These are phyloP conservation scores for Populus davidiana DNA, from an alignment of 345 rosid genomes.

Conservation along the genomic window DNA sequence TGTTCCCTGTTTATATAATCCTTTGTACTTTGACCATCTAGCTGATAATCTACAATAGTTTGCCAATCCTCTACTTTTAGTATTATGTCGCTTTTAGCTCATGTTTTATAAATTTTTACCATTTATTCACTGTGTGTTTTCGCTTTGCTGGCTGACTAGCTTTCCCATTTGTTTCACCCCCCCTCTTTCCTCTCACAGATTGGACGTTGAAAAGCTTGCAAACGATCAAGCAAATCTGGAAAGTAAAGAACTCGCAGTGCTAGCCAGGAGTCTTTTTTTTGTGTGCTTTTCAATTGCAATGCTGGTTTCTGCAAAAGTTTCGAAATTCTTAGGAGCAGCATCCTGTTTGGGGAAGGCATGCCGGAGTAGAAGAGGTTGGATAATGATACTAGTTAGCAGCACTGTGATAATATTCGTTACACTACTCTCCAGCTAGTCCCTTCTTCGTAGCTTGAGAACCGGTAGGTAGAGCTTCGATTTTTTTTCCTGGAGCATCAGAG, in stretches of 20 bases:
- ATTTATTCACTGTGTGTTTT: neutral
- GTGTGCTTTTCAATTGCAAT: slow-evolving; percentile 52
- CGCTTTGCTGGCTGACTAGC: neutral
- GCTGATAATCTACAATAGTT: neutral
- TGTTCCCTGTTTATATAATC: neutral
- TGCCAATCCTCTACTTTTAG: neutral
- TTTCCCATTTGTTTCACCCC: neutral
- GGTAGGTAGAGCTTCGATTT: slow-evolving; percentile 17
- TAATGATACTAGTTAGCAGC: slow-evolving; percentile 76
- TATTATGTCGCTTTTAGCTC: neutral
- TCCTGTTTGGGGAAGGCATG: slow-evolving; percentile 31
- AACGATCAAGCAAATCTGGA: slow-evolving; percentile 56
- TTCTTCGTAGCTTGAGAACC: neutral
- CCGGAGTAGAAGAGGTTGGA: slow-evolving; percentile 61
- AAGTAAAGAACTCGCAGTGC: slow-evolving; percentile 62
- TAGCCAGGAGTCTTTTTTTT: slow-evolving; percentile 63
- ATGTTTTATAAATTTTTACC: neutral
- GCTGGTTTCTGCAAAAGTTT: slow-evolving; percentile 48
- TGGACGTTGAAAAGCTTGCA: slow-evolving; percentile 54
- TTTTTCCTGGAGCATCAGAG: slow-evolving; percentile 25
- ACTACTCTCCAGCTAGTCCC: slow-evolving; percentile 52
- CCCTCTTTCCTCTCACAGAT: slow-evolving; percentile 32
- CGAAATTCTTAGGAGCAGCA: slow-evolving; percentile 33
- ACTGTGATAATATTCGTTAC: slow-evolving; percentile 70
- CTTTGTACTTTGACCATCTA: neutral